Base-by-base conservation (phyloP, 768 basidiomycete species). In the Russula sp. region DNA sequence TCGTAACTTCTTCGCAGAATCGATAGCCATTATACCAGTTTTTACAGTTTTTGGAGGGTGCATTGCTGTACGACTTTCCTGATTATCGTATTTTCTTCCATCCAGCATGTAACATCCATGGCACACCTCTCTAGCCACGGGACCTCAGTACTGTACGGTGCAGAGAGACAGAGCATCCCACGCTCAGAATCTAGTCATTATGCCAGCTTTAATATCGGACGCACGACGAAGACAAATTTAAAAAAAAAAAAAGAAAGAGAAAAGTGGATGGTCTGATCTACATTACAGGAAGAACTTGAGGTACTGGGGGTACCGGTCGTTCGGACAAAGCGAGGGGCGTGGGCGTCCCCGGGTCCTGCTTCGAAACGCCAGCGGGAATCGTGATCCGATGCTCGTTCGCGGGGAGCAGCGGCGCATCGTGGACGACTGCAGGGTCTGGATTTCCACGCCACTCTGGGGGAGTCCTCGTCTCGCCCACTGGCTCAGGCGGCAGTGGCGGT, bases 391-490 rank as follows among this genome's bases (percentile, higher is more conserved):
- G 55, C 47, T 65, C 66, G 35, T 65, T 68, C 3, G 61, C 25
- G 5, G 67, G 67, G 41, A 65, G 55, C 22, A 64, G 22, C 10
- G 67, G 66, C 6, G 67, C 66, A 29, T 59, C 60, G 32, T 59
- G 25, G 43, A 65, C 51, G 25, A 47, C 60, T 7, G 51, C 48
- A 1, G 63, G 66, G 39, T 67, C 66, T 0, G 66, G 66, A 45
- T 67, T 67, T 5, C 63, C 66, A 11, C 66, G 66, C 58, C 60
- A 60, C n/a, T 46, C 66, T 20, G 60, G 58, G 1, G 67, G 67
- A n/a, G 67, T 68, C 1, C 20, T 55, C 18, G 14, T 34, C 18
- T 55, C 32, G 22, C 50, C 60, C 8, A 20, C 51, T 10, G 46
- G 16, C 25, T 29, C 25, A 29, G 13, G 14, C 7, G 53, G 38